Evolutionary conservation across 163 green algal genomes (phyloP), one percentile per base, ranked within the genome.

Genomic region (Botryococcus braunii): DNA sequence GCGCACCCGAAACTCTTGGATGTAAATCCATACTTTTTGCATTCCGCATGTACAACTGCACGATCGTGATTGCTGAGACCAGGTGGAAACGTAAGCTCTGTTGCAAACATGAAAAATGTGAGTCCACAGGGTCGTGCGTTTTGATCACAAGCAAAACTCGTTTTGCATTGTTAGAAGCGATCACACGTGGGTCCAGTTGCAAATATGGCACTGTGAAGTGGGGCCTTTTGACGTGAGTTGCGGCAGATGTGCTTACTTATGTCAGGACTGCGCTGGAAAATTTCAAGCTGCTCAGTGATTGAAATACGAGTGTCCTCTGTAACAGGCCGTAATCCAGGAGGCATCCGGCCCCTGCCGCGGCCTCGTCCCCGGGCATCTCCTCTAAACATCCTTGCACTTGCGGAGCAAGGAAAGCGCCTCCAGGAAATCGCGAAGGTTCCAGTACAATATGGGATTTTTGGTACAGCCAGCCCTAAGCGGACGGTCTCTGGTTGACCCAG

Each of bases 51-150:
- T 36, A 95, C 82, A 47, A 94, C 74, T 0, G 88, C 88, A 27
- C 88, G 77, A 57, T 95, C 85, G 55, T 93, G 79, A 46, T 92
- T 93, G 70, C 56, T 85, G 50, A 96, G 66, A 27, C 63, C 66
- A 5, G 80, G 64, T 21, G 84, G 81, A 68, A 95, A 96, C 4
- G 43, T 74, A 50, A 78, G 69, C 50, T 82, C 79, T 85, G 83
- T 60, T 31, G 50, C 34, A 6, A 66, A 38, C 59, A 66, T 11
- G 32, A 64, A 40, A 9, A 40, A 35, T 40, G 29, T 64, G 6
- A 38, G n/a, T n/a, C n/a, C 17, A 64, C 66, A 77, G 25, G 13
- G 17, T 37, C 36, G 60, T 62, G 64, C 34, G 41, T 23, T 4
- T 35, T 69, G 36, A 55, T 40, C 17, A 21, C 13, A 46, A 11